These are phyloP conservation scores for Aureobasidium musti DNA, from an alignment of 2,329 filamentous ascomycete genomes.

Conservation along the genomic window DNA sequence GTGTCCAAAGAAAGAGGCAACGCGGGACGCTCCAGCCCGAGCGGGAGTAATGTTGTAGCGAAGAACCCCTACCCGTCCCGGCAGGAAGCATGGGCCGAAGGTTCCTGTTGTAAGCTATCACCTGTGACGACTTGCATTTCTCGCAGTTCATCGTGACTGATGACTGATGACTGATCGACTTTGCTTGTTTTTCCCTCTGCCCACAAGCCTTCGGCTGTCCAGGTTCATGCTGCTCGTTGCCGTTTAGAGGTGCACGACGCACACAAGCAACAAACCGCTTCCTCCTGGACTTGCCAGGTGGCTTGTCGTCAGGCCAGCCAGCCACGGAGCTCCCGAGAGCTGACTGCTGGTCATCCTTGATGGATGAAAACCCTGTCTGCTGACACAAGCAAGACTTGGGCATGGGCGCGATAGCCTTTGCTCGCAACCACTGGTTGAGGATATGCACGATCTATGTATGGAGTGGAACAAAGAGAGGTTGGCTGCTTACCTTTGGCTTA, in stretches of 20 bases:
- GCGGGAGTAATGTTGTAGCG: conserved; percentile 23
- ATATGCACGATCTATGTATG: conserved; percentile 13
- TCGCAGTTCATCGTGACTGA: neutral
- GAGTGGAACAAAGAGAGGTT: conserved; percentile 15
- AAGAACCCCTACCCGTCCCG: conserved; percentile 15
- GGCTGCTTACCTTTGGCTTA: conserved; percentile 70
- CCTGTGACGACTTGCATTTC: conserved; percentile 17
- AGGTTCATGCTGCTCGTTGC: neutral
- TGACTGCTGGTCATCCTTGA: neutral
- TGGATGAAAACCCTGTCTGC: neutral
- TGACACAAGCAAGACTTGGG: conserved; percentile 13
- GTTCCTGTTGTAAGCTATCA: conserved; percentile 22
- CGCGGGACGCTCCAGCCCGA: conserved; percentile 29
- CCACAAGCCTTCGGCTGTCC: neutral
- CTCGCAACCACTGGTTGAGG: neutral
- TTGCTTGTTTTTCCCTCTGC: conserved; percentile 2
- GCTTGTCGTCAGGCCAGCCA: conserved; percentile 12
- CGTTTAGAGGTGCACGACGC: neutral
- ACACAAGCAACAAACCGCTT: neutral
- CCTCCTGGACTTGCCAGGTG: neutral
- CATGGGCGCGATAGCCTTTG: neutral
- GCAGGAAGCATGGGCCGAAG: conserved; percentile 26
- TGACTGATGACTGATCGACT: neutral
- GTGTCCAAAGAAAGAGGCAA: conserved; percentile 9
- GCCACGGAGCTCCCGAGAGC: conserved; percentile 9